phyloP scores from a whole-genome alignment of 2,329 filamentous ascomycete species.

The Microcera coccophila region DNA sequence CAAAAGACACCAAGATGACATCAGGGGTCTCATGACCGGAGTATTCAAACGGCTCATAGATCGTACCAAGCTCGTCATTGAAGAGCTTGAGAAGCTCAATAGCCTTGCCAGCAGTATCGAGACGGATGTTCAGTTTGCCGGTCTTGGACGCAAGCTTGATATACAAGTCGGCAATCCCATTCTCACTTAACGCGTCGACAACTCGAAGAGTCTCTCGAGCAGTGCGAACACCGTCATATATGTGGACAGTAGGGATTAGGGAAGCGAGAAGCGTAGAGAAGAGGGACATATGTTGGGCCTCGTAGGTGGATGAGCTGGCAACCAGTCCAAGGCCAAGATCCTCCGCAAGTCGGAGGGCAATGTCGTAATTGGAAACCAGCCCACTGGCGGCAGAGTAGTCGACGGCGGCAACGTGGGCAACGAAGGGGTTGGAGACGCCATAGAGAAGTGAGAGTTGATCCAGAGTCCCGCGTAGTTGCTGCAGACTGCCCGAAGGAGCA shows the following conservation, averaged over 20 bases:
- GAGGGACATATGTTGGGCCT: slow-evolving; percentile 93
- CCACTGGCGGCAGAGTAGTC: slow-evolving; percentile 71
- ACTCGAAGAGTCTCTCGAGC: slow-evolving; percentile 78
- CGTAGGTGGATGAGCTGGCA: slow-evolving; percentile 79
- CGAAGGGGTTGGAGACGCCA: slow-evolving; percentile 85
- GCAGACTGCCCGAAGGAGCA: slow-evolving; percentile 77
- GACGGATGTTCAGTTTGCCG: slow-evolving; percentile 62
- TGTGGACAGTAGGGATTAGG: slow-evolving; percentile 77
- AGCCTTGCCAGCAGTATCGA: slow-evolving; percentile 69
- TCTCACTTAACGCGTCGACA: slow-evolving; percentile 74
- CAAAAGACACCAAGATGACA: slow-evolving; percentile 85
- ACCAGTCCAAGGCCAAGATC: slow-evolving; percentile 86
- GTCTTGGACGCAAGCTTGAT: slow-evolving; percentile 60
- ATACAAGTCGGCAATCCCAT: slow-evolving; percentile 66
- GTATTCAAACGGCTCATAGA: slow-evolving; percentile 93
- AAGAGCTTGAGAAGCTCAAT: slow-evolving; percentile 67
- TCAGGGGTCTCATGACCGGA: slow-evolving; percentile 76
- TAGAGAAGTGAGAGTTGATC: slow-evolving; percentile 92
- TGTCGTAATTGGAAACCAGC: slow-evolving; percentile 82
- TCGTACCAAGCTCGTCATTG: slow-evolving; percentile 88
- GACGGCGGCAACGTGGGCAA: slow-evolving; percentile 85
- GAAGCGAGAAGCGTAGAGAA: slow-evolving; percentile 77
- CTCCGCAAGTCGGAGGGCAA: slow-evolving; percentile 75
- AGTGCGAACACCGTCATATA: slow-evolving; percentile 82
- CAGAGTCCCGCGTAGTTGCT: slow-evolving; percentile 74